phyloP scores from a whole-genome alignment of 345 rosid species.

The Tarenaya hassleriana region DNA sequence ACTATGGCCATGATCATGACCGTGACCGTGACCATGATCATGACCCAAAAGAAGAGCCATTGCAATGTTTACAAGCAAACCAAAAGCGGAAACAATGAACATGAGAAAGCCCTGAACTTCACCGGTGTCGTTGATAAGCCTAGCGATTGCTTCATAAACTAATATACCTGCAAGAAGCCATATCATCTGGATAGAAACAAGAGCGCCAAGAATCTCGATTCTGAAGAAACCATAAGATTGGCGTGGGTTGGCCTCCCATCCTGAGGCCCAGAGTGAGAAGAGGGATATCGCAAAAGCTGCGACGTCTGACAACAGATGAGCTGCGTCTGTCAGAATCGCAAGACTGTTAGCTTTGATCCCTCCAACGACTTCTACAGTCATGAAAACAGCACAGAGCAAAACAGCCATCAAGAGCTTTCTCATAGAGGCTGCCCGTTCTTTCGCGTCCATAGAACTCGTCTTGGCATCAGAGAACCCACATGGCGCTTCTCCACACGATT shows the following conservation, averaged over 20 bases:
- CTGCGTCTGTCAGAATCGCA: slow-evolving; percentile 67
- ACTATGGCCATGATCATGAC: slow-evolving; percentile 28
- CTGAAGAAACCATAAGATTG: slow-evolving; percentile 66
- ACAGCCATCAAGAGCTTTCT: slow-evolving; percentile 51
- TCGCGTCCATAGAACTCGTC: slow-evolving; percentile 41
- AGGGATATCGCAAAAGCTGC: slow-evolving; percentile 67
- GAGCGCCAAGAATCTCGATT: slow-evolving; percentile 57
- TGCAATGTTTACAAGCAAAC: slow-evolving; percentile 46
- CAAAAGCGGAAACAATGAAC: slow-evolving; percentile 57
- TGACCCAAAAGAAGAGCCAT: slow-evolving; percentile 64
- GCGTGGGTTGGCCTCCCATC: slow-evolving; percentile 66
- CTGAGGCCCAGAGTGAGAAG: slow-evolving; percentile 62
- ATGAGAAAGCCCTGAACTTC: slow-evolving; percentile 58
- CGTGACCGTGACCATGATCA: slow-evolving; percentile 38
- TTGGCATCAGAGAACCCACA: slow-evolving; percentile 54
- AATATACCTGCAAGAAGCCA: slow-evolving; percentile 73
- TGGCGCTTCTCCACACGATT: slow-evolving; percentile 42
- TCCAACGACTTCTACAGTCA: slow-evolving; percentile 60
- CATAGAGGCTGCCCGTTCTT: slow-evolving; percentile 47
- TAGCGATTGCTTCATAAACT: slow-evolving; percentile 56
- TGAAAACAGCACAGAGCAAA: slow-evolving; percentile 46
- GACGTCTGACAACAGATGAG: slow-evolving; percentile 58
- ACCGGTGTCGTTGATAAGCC: slow-evolving; percentile 43
- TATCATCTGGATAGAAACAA: slow-evolving; percentile 58
- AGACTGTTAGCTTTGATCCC: slow-evolving; percentile 66